Conservation (phyloP, 176 grass and related monocot genomes). For the Cymbopogon citratus region DNA sequence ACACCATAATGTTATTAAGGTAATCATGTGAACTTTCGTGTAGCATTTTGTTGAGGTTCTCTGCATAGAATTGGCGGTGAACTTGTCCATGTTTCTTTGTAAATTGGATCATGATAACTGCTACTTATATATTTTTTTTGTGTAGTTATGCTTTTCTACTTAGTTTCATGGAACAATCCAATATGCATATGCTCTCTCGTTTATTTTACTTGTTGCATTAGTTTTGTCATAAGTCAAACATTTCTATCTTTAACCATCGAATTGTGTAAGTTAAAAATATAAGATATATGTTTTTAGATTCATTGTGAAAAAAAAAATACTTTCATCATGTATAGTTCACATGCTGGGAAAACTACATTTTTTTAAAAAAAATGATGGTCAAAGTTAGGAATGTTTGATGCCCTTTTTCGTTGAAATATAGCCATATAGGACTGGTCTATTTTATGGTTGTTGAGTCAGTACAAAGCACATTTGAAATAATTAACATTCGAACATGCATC, state of each 20-base stretch:
- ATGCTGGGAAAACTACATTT: background rate
- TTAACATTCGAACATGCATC: background rate
- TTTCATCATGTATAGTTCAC: background rate
- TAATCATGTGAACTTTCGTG: conserved; percentile 18
- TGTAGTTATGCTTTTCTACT: background rate
- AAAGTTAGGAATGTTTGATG: background rate
- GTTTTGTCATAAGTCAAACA: background rate
- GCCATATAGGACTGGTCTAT: background rate
- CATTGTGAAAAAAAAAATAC: background rate
- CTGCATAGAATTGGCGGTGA: background rate
- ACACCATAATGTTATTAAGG: conserved; percentile 88
- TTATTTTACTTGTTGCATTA: background rate
- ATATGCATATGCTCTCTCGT: background rate
- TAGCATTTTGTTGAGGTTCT: background rate
- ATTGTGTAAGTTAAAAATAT: background rate
- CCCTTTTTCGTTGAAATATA: background rate
- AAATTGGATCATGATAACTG: background rate
- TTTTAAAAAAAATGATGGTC: background rate
- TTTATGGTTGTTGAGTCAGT: conserved; percentile 13
- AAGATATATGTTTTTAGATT: background rate
- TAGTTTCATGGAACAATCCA: conserved; percentile 11
- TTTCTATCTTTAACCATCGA: background rate
- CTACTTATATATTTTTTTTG: background rate
- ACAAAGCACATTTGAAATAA: background rate
- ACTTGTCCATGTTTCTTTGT: background rate